Percentiles rank a stretch among this genome's conserved stretches.
These are phyloP conservation scores for Nicotiana knightiana DNA, from an alignment of 257 asterid species.

Conservation along the genomic window DNA sequence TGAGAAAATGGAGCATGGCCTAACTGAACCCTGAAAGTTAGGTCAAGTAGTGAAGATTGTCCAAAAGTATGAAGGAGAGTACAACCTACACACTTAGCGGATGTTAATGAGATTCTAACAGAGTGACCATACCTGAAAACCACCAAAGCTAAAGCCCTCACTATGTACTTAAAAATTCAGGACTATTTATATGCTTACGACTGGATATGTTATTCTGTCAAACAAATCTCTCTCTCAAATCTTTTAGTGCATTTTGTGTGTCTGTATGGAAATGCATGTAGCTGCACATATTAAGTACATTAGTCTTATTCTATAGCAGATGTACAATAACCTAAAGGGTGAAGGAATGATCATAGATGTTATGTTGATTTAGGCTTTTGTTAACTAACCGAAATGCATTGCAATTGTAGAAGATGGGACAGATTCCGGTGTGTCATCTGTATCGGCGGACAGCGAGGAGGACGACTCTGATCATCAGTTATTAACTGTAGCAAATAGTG, in stretches of 20 bases:
- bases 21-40: not conserved
- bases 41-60: not conserved
- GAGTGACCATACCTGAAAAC: not conserved
- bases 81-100: not conserved
- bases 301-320: not conserved
- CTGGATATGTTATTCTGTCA: not conserved
- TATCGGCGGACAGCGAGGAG: constrained; percentile 40
- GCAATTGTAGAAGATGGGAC: constrained; percentile 45
- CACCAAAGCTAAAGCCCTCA: not conserved
- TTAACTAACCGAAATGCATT: not conserved
- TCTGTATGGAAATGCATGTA: not conserved
- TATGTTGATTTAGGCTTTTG: not conserved
- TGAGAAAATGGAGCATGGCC: not conserved
- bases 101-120: not conserved
- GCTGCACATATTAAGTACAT: not conserved
- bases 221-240: not conserved
- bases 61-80: not conserved
- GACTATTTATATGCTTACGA: not conserved
- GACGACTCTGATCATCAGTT: constrained; percentile 71
- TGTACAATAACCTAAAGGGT: not conserved
- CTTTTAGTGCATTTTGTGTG: not conserved
- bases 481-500: constrained; percentile 49
- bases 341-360: not conserved
- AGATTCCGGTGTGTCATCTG: constrained; percentile 40
- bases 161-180: not conserved